These are phyloP conservation scores for Clitopilus hobsonii DNA, from an alignment of 768 basidiomycete species.

Conservation along the genomic window DNA sequence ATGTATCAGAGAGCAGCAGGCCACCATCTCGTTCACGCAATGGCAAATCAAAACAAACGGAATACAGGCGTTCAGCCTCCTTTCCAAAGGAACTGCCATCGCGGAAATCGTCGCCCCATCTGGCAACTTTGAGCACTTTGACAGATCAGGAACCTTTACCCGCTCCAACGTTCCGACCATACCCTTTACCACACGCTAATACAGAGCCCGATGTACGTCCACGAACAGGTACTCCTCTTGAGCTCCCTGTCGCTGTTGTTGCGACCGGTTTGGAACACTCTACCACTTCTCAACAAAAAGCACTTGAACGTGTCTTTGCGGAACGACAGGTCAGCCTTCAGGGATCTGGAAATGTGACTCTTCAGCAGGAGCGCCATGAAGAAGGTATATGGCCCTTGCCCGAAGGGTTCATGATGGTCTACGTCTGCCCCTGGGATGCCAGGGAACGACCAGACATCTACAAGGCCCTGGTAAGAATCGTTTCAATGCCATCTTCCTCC, in stretches of 20 bases:
- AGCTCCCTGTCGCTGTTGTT: constrained; percentile 58
- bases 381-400: constrained; percentile 54
- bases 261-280: constrained; percentile 69
- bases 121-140: constrained; percentile 3
- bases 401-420: constrained; percentile 66
- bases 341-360: constrained; percentile 10
- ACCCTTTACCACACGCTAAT: constrained; percentile 24
- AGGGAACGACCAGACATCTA: constrained; percentile 64
- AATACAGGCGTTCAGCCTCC: constrained; percentile 28
- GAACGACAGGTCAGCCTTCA: constrained; percentile 49
- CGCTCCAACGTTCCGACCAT: constrained; percentile 10
- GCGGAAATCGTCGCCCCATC: not conserved
- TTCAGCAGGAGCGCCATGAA: constrained; percentile 22
- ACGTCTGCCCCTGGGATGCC: constrained; percentile 62
- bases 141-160: constrained; percentile 5
- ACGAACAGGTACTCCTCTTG: constrained; percentile 8
- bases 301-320: constrained; percentile 46
- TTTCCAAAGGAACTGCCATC: constrained; percentile 27
- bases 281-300: constrained; percentile 47
- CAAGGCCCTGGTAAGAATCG: constrained; percentile 54
- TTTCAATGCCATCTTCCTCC: constrained; percentile 4
- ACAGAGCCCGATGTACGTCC: constrained; percentile 26
- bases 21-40: constrained; percentile 10
- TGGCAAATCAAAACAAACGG: constrained; percentile 8
- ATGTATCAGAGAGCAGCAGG: constrained; percentile 3